Percentiles rank a stretch among this genome's conserved stretches.
Conservation (phyloP, 2,329 filamentous ascomycete species). For the Chalara sp. region DNA sequence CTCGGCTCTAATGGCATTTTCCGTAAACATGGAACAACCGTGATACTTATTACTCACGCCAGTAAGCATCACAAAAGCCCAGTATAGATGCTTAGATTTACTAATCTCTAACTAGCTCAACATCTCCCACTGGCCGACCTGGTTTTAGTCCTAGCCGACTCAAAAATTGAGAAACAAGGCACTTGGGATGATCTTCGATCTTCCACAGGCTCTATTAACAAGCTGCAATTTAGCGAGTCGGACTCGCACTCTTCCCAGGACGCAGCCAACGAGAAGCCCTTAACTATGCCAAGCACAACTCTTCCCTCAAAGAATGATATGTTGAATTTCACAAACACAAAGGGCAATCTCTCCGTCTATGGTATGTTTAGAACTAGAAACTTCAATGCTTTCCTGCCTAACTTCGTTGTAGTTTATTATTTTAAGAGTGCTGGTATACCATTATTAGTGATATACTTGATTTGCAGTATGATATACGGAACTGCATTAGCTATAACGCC, state of each 20-base stretch:
- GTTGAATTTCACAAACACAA: not conserved
- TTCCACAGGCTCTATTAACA: not conserved
- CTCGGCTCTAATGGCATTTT: conserved; percentile 1
- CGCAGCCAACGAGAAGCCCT: not conserved
- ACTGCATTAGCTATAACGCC: not conserved
- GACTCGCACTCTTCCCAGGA: not conserved
- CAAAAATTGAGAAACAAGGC: not conserved
- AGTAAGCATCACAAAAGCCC: not conserved
- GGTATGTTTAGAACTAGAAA: not conserved
- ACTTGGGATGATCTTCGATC: not conserved
- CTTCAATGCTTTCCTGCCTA: not conserved
- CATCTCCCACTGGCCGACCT: not conserved
- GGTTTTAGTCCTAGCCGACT: not conserved
- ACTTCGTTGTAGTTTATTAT: not conserved
- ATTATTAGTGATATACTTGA: not conserved
- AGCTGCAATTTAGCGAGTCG: not conserved
- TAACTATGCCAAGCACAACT: not conserved
- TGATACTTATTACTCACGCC: conserved; percentile 1
- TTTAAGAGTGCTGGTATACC: not conserved
- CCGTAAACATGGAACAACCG: not conserved
- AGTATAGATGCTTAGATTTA: not conserved
- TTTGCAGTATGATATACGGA: not conserved
- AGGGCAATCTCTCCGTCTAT: not conserved
- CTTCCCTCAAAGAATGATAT: not conserved
- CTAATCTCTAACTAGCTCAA: not conserved